Base-by-base conservation (phyloP, 1,284 basidiomycete genomes). In the Ganoderma leucocontextum region DNA sequence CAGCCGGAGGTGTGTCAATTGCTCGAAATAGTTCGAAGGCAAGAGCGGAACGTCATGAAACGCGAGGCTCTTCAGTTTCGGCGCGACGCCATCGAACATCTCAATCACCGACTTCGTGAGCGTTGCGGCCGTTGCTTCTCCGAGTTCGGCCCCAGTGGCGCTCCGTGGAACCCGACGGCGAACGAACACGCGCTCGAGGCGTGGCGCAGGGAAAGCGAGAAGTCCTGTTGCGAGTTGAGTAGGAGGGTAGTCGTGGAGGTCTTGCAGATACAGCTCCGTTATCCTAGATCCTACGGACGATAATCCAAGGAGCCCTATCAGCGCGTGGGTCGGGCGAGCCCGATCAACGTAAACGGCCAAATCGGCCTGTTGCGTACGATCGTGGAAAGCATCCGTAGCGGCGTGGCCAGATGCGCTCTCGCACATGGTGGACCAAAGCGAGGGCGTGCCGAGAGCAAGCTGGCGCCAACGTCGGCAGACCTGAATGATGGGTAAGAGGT, bases 401-500 rank as follows among this genome's bases (percentile, higher is more conserved):
- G 22, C 15, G 38, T 62, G 60, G n/a, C 63, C 33, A 7, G 41
- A 5, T 0, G 39, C 12, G n/a, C 64, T 65, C 42, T 70, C 69
- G 63, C 63, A 69, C 22, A 73, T 33, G 8, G 68, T 71, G 10
- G 68, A 64, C 72, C 72, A 73, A 12, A 73, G 72, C 9, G 68
- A 66, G 12, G 72, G 68, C 15, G 66, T 64, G 44, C 39, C 22
- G 38, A 73, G 63, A 17, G 72, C 72, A 60, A 73, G 61, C 7
- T 47, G 60, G 8, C 72, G 70, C 72, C 72, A 73, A 17, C 62
- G 62, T 9, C 64, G 67, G 55, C 72, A 73, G 42, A 71, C 72
- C 47, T 73, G 72, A 8, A 70, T 71, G 52, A 73, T 19, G 5
- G 70, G 66, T 15, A 71, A 9, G 42, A 73, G 65, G 33, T 70